Base-by-base conservation (phyloP, 805 yeast species). In the Kuraishia capsulata region DNA sequence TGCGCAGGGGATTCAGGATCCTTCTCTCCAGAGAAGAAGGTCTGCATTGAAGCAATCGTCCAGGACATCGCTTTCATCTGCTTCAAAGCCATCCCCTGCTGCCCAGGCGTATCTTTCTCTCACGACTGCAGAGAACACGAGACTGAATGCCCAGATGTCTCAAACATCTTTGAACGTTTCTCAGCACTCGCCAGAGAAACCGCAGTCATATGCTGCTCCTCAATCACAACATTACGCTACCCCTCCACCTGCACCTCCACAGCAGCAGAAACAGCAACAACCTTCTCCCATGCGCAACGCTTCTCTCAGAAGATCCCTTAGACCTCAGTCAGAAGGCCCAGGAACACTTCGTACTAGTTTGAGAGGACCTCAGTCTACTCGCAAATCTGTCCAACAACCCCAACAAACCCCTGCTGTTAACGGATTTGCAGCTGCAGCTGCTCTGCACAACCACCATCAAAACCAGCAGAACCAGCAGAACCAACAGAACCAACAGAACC, bases 71-170 rank as follows among this genome's bases (percentile, higher is more conserved):
- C 14, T 28, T 5, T 13, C 26, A 6, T 19, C 42, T 18, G 37
- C 41, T n/a, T 17, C 11, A 18, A 28, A 23, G 4, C 10, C 24
- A 9, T 53, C 63, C 4, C 65, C 81, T 2, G 84, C 85, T 0
- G 72, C 72, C 20, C 71, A 69, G 42, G 87, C 84, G 0, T 81
- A 81, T 48, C 51, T 81, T 33, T 77, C 85, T 0, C 57, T 80
- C 39, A 70, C 89, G 1, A 83, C 92, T 0, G 89, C 89, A 1
- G 88, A 82, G 51, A 83, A 83, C 54, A 83, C 92, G 0, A 67
- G 88, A 42, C 52, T 81, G 40, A 83, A 83, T 57, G 81, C 90
- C 1, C 70, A 71, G 42, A 53, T 76, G 5, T 51, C 61, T n/a
- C 60, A 59, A 1, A 48, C 70, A 0, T 46, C 65, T 4, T 61